Conservation (phyloP, 352 stramenopile species). For the Phytophthora sojae region DNA sequence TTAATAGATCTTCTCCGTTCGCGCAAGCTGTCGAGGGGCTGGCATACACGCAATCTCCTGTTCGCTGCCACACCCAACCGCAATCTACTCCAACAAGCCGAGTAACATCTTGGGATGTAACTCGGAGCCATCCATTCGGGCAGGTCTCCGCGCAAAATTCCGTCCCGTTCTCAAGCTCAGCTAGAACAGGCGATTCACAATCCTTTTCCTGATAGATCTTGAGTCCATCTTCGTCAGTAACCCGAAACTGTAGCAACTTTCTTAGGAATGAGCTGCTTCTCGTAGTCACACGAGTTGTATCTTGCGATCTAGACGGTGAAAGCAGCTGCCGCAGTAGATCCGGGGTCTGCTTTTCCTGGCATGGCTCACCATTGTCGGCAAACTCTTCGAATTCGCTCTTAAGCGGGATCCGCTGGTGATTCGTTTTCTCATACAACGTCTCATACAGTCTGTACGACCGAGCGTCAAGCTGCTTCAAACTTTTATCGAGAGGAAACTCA, state of each 20-base stretch:
- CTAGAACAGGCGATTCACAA: slow-evolving; percentile 22
- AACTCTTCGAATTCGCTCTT: slow-evolving; percentile 63
- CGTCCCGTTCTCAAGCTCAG: slow-evolving; percentile 28
- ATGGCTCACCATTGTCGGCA: slow-evolving; percentile 5
- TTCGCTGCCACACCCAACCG: slow-evolving; percentile 60
- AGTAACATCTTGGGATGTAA: slow-evolving; percentile 13
- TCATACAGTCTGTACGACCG: slow-evolving; percentile 73
- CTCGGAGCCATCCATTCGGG: slow-evolving; percentile 45
- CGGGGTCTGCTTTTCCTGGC: slow-evolving; percentile 5
- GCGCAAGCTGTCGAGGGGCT: slow-evolving; percentile 16
- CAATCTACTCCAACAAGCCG: slow-evolving; percentile 3
- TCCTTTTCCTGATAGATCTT: slow-evolving; percentile 37
- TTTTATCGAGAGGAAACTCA: slow-evolving; percentile 52
- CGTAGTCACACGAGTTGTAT: neutral
- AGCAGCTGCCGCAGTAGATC: slow-evolving; percentile 47
- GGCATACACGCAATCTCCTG: slow-evolving; percentile 47
- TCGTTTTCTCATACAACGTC: slow-evolving; percentile 71
- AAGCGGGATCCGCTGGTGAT: slow-evolving; percentile 47
- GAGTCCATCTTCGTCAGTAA: slow-evolving; percentile 36
- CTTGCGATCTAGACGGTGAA: slow-evolving; percentile 4
- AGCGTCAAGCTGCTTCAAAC: slow-evolving; percentile 64
- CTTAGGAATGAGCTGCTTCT: slow-evolving; percentile 7
- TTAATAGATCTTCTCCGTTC: slow-evolving; percentile 64
- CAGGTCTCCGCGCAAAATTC: slow-evolving; percentile 29
- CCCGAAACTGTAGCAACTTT: slow-evolving; percentile 31